Base-by-base conservation (phyloP, 225 moss, liverwort and hornwort species). In the Bryum argenteum region DNA sequence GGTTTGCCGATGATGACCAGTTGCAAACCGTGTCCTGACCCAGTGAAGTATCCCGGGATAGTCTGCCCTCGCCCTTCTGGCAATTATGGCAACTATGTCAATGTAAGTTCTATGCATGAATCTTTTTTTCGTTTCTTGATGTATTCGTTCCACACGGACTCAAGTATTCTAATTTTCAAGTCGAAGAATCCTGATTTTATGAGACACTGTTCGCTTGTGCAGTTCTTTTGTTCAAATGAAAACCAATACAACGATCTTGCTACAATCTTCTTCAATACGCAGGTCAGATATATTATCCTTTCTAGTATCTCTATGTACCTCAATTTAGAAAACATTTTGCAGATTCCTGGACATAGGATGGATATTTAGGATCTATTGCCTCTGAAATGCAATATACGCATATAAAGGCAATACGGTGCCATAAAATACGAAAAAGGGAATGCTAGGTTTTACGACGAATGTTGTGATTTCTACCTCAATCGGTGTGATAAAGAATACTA, bases 191-290 rank as follows among this genome's bases (percentile, higher is more conserved):
- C 33, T 33, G 7, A 33, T 33, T 3, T 33, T 6, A 33, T 33
- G 33, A 6, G 33, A 33, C 33, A 33, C 2, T 33, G 33, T 33
- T 33, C 3, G 0, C 33, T 33, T 33, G 33, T 81, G 75, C 82
- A 96, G 96, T 97, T 97, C 76, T 87, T 91, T 69, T 97, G 97
- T 75, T 75, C 90, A 58, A 85, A 70, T 59, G 89, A 94, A 62
- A 88, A 82, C 24, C 83, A 98, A 83, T 98, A 98, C 80, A 98
- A 98, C 71, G 98, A 98, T 73, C 91, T 98, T 71, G 98, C 98
- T 18, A 98, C 98, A 60, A 98, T 98, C 64, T 98, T 98, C 80
- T 94, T 98, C 70, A 98, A 98, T 68, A 98, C 98, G 18, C 97
- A 98, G 96, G 96, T 83, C 20, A 71, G 78, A 63, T 56, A 38